Base-by-base conservation (phyloP, 2,329 filamentous ascomycete genomes). In the Colletotrichum sojae region DNA sequence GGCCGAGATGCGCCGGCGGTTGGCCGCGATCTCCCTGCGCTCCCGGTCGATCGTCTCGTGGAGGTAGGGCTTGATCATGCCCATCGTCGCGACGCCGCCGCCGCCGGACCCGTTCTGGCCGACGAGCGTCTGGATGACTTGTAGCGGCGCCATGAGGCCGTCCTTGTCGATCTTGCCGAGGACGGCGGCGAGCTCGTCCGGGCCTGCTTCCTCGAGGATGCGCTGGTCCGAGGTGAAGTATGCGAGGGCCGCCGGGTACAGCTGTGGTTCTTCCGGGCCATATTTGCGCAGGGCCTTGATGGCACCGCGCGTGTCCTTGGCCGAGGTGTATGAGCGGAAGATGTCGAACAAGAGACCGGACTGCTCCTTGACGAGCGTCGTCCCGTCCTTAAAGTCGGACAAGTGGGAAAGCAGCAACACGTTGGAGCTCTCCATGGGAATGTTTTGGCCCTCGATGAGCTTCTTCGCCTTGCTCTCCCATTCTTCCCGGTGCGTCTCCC, bases 401-500 rank as follows among this genome's bases (percentile, higher is more conserved):
- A 99, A 85, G 76, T 98, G 94, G 0, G 97, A 99, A 2, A 99
- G 87, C 0, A 99, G 85, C 0, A 99, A 87, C 15, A 99, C 94
- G 75, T 97, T 98, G 2, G 96, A 98, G 71, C 94, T 96, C 75
- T 97, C 95, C 76, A 99, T 97, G 0, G 94, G 91, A 65, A 92
- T 89, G 72, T 94, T 89, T 73, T 92, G 90, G 16, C 90, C 90
- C 76, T 96, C 91, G 64, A 99, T 95, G 25, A 98, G 87, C 71
- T 90, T 91, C 82, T 96, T 97, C 0, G 96, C 96, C 78, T 97
- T 98, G 51, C 86, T 86, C 77, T 98, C 94, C 95, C 96, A 99
- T 72, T 92, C 88, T 73, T 92, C 88, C 72, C 91, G 90, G 71
- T 94, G 81, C 77, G 79, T 80, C 54, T 85, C 84, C 10, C 91